Evolutionary conservation across 1,284 basidiomycete species (phyloP).

Genomic region (Pseudomicrostroma phylloplanum): DNA sequence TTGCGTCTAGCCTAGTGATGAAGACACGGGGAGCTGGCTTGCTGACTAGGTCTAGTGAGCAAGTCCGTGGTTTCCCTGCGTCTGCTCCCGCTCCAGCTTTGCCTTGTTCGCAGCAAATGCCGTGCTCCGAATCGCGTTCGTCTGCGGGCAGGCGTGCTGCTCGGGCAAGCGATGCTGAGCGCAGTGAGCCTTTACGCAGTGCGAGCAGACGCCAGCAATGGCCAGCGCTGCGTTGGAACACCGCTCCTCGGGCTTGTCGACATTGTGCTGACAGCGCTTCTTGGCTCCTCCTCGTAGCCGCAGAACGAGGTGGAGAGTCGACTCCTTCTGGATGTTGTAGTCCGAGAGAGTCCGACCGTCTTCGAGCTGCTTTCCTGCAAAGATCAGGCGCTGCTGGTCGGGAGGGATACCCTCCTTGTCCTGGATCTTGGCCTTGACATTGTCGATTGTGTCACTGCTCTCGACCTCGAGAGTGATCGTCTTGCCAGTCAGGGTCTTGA

Average conservation of each 20-base stretch:
- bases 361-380: conserved; percentile 54
- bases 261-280: conserved; percentile 7
- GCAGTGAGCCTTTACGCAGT: conserved; percentile 47
- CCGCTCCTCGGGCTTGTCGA: conserved; percentile 28
- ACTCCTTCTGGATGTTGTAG: conserved; percentile 52
- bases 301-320: conserved; percentile 42
- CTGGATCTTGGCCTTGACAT: conserved; percentile 55
- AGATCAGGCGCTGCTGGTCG: conserved; percentile 55
- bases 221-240: conserved; percentile 50
- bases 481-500: conserved; percentile 83
- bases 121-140: conserved; percentile 42
- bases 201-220: conserved; percentile 49
- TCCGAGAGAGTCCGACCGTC: conserved; percentile 54
- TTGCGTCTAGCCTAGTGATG: too few species aligned
- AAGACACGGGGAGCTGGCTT: too few species aligned
- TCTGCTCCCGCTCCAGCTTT: conserved; percentile 47
- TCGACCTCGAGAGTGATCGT: conserved; percentile 92
- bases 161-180: conserved; percentile 48
- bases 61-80: conserved; percentile 40
- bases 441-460: conserved; percentile 86
- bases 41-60: conserved; percentile 30
- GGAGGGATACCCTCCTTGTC: conserved; percentile 52
- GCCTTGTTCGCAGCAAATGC: conserved; percentile 49
- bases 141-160: conserved; percentile 44
- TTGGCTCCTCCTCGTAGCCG: conserved; percentile 39